Evolutionary conservation across 2,329 filamentous ascomycete species (phyloP), one percentile per base, ranked within the genome.

Genomic region (Leptographium wingfieldii): DNA sequence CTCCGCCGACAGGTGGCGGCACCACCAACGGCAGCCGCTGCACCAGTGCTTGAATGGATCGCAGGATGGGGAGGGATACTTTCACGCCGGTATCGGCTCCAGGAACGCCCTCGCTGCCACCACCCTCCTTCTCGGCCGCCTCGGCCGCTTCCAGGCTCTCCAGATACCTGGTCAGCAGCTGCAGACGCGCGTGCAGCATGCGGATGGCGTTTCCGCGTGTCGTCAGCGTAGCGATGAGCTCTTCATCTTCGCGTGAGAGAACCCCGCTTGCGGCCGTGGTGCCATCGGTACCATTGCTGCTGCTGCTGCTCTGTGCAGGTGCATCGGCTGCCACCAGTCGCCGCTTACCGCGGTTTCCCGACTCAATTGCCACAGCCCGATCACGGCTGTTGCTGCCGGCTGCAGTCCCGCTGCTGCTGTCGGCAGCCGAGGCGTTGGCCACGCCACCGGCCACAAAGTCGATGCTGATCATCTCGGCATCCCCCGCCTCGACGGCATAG

Each of bases 401-500:
- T 55, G 79, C 77, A 2, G 57, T 12, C 4, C 40, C 5, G 40
- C 25, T 77, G 76, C 60, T 77, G 75, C 66, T 72, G 74, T 59
- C 67, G 64, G 11, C 67, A 6, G 61, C 75, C 12, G 87, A 85
- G 29, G 91, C 92, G 68, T 89, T 92, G 55, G 88, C 89, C 55
- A 88, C 88, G 48, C 88, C 90, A 58, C 86, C 85, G 0, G 92
- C 92, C 25, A 99, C 87, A 65, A 92, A 95, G 72, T 96, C 91
- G 68, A 99, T 89, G 66, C 89, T 88, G 65, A 99, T 97, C 91
- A 96, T 96, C 73, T 99, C 94, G 1, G 92, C 92, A 71, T 97
- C 92, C 11, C 90, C 90, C 0, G 92, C 96, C 74, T 97, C 94
- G 2, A 97, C 85, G 0, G 87, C 87, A 71, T 94, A 97, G 1